These are phyloP conservation scores for Babesia caballi DNA, from an alignment of 169 alveolate species.

Conservation along the genomic window DNA sequence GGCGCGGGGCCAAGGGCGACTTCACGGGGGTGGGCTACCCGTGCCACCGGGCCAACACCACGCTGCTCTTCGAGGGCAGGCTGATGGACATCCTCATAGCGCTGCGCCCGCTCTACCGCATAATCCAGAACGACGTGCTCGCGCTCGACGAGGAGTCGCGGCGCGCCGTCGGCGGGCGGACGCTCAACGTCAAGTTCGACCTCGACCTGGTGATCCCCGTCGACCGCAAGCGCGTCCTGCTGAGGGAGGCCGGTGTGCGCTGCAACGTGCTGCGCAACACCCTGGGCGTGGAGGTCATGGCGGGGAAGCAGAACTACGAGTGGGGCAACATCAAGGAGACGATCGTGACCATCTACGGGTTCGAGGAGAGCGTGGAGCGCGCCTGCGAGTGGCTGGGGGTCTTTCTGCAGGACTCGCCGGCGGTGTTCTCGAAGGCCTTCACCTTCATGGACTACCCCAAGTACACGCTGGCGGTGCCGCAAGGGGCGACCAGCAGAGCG, in stretches of 20 bases:
- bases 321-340: conserved; percentile 55
- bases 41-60: conserved; percentile 62
- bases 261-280: conserved; percentile 43
- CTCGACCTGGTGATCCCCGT: conserved; percentile 47
- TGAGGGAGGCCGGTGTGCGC: conserved; percentile 54
- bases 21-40: conserved; percentile 66
- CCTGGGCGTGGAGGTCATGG: conserved; percentile 58
- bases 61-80: conserved; percentile 51
- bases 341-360: conserved; percentile 53
- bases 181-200: conserved; percentile 53
- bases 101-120: conserved; percentile 59
- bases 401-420: conserved; percentile 51
- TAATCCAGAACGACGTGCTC: conserved; percentile 50
- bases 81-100: conserved; percentile 55
- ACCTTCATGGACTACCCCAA: conserved; percentile 62
- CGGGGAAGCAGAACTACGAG: conserved; percentile 65
- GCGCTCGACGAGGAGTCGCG: conserved; percentile 54
- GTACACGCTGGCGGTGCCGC: conserved; percentile 59
- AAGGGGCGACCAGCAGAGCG: neutral
- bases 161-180: conserved; percentile 9
- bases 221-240: conserved; percentile 49
- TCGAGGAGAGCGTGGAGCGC: conserved; percentile 46
- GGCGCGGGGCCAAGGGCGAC: conserved; percentile 52
- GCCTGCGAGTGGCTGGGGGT: conserved; percentile 64
- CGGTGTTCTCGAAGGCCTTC: conserved; percentile 41